These are phyloP conservation scores for Primulina eburnea DNA, from an alignment of 257 asterid genomes.

Conservation along the genomic window DNA sequence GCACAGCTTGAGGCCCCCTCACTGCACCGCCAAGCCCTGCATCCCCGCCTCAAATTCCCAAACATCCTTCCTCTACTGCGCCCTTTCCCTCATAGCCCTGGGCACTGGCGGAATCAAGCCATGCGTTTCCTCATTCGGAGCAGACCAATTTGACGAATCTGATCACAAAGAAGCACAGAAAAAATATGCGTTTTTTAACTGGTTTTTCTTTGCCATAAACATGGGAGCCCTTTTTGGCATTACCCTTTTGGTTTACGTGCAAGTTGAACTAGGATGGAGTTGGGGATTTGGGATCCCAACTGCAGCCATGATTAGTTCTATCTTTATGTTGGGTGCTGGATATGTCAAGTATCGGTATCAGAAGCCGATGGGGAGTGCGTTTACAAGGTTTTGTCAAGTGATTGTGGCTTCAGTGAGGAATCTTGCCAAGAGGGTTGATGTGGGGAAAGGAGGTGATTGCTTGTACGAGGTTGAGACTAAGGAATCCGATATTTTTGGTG, in stretches of 20 bases:
- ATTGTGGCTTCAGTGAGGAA: conserved; percentile 49
- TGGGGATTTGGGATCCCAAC: conserved; percentile 82
- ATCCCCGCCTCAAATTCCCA: conserved; percentile 43
- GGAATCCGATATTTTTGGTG: conserved; percentile 63
- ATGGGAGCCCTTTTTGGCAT: conserved; percentile 80
- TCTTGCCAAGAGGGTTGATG: conserved; percentile 45
- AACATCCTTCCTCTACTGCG: conserved; percentile 50
- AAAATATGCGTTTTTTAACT: conserved; percentile 73
- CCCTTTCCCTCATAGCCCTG: conserved; percentile 59
- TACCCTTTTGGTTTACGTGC: conserved; percentile 56
- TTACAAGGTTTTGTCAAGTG: conserved; percentile 71
- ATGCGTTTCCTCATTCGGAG: conserved; percentile 74
- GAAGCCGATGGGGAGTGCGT: conserved; percentile 79
- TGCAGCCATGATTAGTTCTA: conserved; percentile 41
- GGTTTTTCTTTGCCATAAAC: conserved; percentile 86
- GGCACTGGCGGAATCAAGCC: conserved; percentile 91
- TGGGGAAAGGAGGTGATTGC: conserved; percentile 16
- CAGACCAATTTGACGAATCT: conserved; percentile 66
- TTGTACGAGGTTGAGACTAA: conserved; percentile 54
- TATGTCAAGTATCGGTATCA: conserved; percentile 55
- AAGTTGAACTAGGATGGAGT: conserved; percentile 54
- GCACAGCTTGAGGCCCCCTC: conserved; percentile 53
- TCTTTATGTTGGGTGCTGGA: conserved; percentile 45
- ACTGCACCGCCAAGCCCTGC: conserved; percentile 57
- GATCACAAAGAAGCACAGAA: conserved; percentile 49